These are phyloP conservation scores for Plasmodium vinckei DNA, from an alignment of 169 alveolate genomes.

Conservation along the genomic window DNA sequence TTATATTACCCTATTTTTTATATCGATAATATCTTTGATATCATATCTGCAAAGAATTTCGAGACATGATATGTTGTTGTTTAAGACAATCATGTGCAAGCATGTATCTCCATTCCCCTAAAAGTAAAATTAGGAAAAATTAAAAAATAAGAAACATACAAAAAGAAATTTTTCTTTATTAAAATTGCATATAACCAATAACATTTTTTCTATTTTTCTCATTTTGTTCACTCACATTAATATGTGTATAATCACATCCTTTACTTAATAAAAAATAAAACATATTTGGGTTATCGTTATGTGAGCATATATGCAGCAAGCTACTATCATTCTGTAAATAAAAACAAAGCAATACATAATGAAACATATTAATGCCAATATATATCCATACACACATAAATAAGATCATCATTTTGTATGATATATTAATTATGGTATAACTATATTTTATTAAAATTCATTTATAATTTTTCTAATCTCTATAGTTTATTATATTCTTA, in stretches of 20 bases:
- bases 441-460: no score
- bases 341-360: background rate
- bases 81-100: conserved; percentile 61
- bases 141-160: background rate
- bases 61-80: conserved; percentile 52
- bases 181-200: no score
- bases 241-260: conserved; percentile 70
- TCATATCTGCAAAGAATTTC: conserved; percentile 51
- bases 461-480: background rate
- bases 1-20: conserved; percentile 62
- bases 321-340: conserved; percentile 36
- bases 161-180: background rate
- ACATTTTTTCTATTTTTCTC: conserved; percentile 2
- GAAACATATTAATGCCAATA: background rate
- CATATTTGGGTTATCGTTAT: conserved; percentile 67
- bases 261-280: conserved; percentile 47
- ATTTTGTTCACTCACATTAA: conserved; percentile 29
- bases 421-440: no score
- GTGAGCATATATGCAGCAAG: conserved; percentile 65
- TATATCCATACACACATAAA: background rate
- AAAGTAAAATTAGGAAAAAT: background rate
- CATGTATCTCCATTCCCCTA: conserved; percentile 74
- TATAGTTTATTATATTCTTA: background rate
- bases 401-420: background rate
- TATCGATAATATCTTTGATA: conserved; percentile 57